These are phyloP conservation scores for Yamadazyma blattariae DNA, from an alignment of 1,139 yeast species.

Conservation along the genomic window DNA sequence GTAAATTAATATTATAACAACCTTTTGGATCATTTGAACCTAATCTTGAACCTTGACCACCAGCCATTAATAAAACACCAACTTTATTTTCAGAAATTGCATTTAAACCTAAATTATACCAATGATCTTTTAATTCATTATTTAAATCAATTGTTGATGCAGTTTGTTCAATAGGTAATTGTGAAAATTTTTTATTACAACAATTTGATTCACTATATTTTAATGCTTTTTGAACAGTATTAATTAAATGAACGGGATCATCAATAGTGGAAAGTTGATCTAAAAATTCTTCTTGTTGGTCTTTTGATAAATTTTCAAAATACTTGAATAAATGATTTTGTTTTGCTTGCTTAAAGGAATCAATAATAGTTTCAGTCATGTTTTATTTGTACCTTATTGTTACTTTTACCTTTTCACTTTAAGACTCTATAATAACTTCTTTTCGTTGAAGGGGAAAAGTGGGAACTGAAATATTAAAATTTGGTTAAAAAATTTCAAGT, in stretches of 20 bases:
- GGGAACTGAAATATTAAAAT: background rate
- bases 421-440: too few species aligned
- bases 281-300: slow-evolving; percentile 29
- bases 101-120: slow-evolving; percentile 62
- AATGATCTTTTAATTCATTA: slow-evolving; percentile 28
- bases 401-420: too few species aligned
- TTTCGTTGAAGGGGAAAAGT: too few species aligned
- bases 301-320: slow-evolving; percentile 31
- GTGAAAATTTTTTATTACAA: slow-evolving; percentile 36
- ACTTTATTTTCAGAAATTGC: slow-evolving; percentile 73
- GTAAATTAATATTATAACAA: slow-evolving; percentile 82
- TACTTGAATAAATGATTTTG: slow-evolving; percentile 43
- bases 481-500: background rate
- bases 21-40: slow-evolving; percentile 94
- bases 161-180: slow-evolving; percentile 48
- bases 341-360: slow-evolving; percentile 51
- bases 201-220: slow-evolving; percentile 35
- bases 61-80: slow-evolving; percentile 91
- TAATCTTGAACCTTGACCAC: slow-evolving; percentile 96
- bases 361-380: slow-evolving; percentile 22
- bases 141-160: slow-evolving; percentile 48
- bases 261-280: slow-evolving; percentile 39
- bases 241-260: slow-evolving; percentile 39
- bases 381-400: too few species aligned
- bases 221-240: slow-evolving; percentile 50